Evolutionary conservation across 352 stramenopile species (phyloP), one percentile per base, ranked within the genome.

Genomic region (Globisporangium radiosum): DNA sequence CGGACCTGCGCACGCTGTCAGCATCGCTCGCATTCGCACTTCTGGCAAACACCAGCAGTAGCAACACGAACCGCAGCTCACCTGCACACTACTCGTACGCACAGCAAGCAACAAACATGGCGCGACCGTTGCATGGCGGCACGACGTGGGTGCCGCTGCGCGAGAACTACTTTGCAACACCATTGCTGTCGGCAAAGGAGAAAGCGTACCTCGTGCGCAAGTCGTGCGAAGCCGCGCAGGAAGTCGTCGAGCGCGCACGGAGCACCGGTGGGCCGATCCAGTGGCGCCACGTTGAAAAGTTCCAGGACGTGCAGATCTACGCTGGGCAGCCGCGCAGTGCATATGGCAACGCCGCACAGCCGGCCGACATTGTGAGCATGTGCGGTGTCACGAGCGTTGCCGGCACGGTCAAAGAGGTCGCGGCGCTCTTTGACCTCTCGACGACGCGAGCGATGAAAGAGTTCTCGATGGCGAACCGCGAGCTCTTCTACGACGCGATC

Each of bases 321-420:
- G 69, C 76, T 0, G 83, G 83, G 25, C 75, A 76, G 49, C 64
- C 76, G 53, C 73, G 81, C 39, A 59, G 69, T 47, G 63, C 69
- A 45, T 65, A 68, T 13, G 52, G 65, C 25, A 55, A 65, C 8
- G 37, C 61, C 3, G 64, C 68, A 6, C 56, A 63, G 48, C 73
- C 67, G 47, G 59, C 74, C 7, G 59, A 65, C 47, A 47, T 65
- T 50, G 67, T 72, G 62, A 81, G 65, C 58, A 90, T 93, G 78
- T 93, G 83, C 56, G 83, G 79, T 49, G 83, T 93, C n/a, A 89
- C 81, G 7, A 86, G 69, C 57, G 80, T 91, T 37, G 76, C 83
- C 1, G 79, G 75, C 7, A 82, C 66, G 2, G 73, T 93, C 13
- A 80, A 85, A 55, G 83, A 93, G 56, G 75, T 93, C 51, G 83